These are phyloP conservation scores for Candida methanosorbosa DNA, from an alignment of 805 yeast species.

Conservation along the genomic window DNA sequence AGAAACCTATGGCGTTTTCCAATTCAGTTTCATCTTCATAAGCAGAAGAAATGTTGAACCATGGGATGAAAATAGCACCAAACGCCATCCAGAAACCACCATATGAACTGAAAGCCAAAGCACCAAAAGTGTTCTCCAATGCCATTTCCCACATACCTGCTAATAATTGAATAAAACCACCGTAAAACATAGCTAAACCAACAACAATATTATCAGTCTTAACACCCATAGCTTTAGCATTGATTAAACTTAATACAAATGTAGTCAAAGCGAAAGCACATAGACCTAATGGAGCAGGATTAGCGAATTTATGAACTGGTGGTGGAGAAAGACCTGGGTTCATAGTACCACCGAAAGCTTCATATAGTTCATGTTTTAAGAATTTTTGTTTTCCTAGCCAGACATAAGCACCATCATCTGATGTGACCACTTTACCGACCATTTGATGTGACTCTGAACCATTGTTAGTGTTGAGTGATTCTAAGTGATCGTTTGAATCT, in stretches of 20 bases:
- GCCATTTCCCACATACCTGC: slow-evolving; percentile 75
- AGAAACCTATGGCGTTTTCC: slow-evolving; percentile 48
- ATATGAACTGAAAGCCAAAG: slow-evolving; percentile 47
- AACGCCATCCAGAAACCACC: slow-evolving; percentile 77
- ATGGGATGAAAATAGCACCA: slow-evolving; percentile 54
- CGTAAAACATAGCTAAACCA: slow-evolving; percentile 61
- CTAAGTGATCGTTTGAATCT: slow-evolving; percentile 3
- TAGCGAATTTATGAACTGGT: slow-evolving; percentile 53
- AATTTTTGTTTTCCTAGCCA: slow-evolving; percentile 68
- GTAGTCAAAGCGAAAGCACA: slow-evolving; percentile 65
- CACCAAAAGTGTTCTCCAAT: slow-evolving; percentile 72
- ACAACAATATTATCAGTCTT: slow-evolving; percentile 51
- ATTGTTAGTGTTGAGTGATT: not conserved
- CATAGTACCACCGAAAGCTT: slow-evolving; percentile 78
- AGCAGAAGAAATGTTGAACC: slow-evolving; percentile 49
- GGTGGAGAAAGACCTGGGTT: slow-evolving; percentile 60
- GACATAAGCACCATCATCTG: slow-evolving; percentile 55
- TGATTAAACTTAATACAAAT: slow-evolving; percentile 54
- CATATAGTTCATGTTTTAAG: slow-evolving; percentile 45
- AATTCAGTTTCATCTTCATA: slow-evolving; percentile 34
- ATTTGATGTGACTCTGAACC: not conserved
- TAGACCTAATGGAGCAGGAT: slow-evolving; percentile 71
- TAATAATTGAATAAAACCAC: slow-evolving; percentile 61
- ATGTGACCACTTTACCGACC: slow-evolving; percentile 28
- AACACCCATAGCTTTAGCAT: slow-evolving; percentile 63